phyloP scores from a whole-genome alignment of 2,329 filamentous ascomycete genomes.

The Fulvia fulva region DNA sequence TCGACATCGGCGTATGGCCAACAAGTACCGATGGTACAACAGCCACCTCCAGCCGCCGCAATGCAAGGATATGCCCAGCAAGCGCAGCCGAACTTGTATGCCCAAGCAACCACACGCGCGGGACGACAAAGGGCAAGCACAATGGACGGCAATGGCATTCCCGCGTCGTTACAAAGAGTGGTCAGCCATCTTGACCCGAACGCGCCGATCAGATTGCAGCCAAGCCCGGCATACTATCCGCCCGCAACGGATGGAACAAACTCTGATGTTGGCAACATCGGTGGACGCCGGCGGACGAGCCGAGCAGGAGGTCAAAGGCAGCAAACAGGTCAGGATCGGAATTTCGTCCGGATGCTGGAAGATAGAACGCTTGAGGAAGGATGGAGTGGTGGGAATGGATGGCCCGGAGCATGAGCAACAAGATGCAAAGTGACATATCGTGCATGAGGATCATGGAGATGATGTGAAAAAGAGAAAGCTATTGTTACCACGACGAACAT shows the following conservation, averaged over 20 bases:
- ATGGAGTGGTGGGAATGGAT: slow-evolving; percentile 41
- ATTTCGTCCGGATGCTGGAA: slow-evolving; percentile 93
- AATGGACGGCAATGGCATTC: slow-evolving; percentile 91
- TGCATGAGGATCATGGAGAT: background rate
- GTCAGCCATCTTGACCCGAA: slow-evolving; percentile 94
- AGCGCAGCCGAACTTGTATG: slow-evolving; percentile 68
- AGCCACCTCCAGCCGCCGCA: slow-evolving; percentile 43
- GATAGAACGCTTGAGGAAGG: slow-evolving; percentile 92
- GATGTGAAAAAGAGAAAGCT: background rate
- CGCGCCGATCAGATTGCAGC: slow-evolving; percentile 88
- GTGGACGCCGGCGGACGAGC: slow-evolving; percentile 65
- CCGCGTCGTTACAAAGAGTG: slow-evolving; percentile 86
- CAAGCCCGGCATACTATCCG: slow-evolving; percentile 94
- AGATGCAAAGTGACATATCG: background rate
- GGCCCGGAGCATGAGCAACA: slow-evolving; percentile 17
- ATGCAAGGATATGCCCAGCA: slow-evolving; percentile 33
- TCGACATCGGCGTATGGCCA: slow-evolving; percentile 58
- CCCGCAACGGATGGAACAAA: slow-evolving; percentile 79
- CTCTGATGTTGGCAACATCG: slow-evolving; percentile 59
- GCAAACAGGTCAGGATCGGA: slow-evolving; percentile 51
- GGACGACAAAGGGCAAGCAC: slow-evolving; percentile 88
- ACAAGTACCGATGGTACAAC: slow-evolving; percentile 65
- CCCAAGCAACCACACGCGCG: slow-evolving; percentile 70
- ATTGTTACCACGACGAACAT: background rate
- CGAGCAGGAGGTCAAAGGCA: slow-evolving; percentile 41